A percentile compares a stretch with the other conserved stretches of the same genome.
phyloP scores from a whole-genome alignment of 2,329 filamentous ascomycete species.

The Conoideocrella luteorostrata region DNA sequence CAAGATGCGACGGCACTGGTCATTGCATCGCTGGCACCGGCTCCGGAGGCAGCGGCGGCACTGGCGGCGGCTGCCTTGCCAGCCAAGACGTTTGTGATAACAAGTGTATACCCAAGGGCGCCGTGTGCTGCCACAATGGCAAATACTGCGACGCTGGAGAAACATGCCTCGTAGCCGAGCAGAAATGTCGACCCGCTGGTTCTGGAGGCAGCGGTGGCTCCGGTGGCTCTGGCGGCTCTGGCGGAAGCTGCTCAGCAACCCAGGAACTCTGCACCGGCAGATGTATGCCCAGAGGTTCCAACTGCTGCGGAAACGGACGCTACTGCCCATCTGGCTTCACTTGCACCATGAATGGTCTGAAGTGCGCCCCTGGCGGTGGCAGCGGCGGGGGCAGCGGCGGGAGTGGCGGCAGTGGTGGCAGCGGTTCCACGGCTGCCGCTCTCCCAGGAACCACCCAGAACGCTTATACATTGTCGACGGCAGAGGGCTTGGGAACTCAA shows the following conservation, averaged over 20 bases:
- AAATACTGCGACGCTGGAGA: background rate
- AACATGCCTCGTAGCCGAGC: background rate
- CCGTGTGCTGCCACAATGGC: conserved; percentile 1
- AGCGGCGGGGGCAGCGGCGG: no score
- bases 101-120: background rate
- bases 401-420: no score
- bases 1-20: conserved; percentile 1
- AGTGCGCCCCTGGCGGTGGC: no score
- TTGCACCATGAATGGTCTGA: no score
- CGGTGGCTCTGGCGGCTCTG: no score
- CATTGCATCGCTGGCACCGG: background rate
- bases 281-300: no score
- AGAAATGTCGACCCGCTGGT: background rate
- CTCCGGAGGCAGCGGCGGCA: background rate
- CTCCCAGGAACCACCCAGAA: background rate
- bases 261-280: no score
- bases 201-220: background rate
- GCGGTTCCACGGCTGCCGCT: background rate
- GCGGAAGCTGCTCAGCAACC: no score
- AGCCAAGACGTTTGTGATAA: background rate
- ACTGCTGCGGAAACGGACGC: no score
- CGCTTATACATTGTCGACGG: no score
- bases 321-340: no score
- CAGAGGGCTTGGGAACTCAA: no score
- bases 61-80: background rate